Evolutionary conservation across 2,329 filamentous ascomycete genomes (phyloP).

Genomic region (Sporothrix schenckii): DNA sequence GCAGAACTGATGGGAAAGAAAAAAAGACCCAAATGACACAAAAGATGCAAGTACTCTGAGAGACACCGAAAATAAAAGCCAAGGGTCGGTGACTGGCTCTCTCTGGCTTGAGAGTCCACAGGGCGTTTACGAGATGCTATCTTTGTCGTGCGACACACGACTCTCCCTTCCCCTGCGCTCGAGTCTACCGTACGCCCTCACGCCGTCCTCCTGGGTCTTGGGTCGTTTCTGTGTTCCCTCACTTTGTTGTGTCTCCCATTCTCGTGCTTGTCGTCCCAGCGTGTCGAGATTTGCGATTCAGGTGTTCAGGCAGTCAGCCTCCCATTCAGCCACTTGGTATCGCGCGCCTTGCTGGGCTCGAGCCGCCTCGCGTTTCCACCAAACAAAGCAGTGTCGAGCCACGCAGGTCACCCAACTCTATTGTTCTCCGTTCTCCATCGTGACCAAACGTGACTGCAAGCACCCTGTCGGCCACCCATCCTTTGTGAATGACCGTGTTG

Average conservation of each 20-base stretch:
- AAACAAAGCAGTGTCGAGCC: not conserved
- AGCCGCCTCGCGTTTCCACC: not conserved
- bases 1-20: not conserved
- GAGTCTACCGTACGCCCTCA: not conserved
- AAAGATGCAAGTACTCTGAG: not conserved
- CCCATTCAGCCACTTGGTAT: too few relatives aligned
- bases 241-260: not conserved
- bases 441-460: not conserved
- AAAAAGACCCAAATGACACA: not conserved
- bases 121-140: constrained; percentile 1
- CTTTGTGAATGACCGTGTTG: too few relatives aligned
- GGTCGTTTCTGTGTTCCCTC: constrained; percentile 19
- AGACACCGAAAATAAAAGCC: not conserved
- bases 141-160: not conserved
- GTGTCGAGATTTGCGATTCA: not conserved
- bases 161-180: too few relatives aligned
- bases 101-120: not conserved
- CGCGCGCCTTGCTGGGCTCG: not conserved
- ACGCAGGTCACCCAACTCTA: not conserved
- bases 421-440: not conserved
- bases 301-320: too few relatives aligned
- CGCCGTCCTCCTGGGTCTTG: constrained; percentile 15
- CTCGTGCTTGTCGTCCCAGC: constrained; percentile 17
- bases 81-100: constrained; percentile 3
- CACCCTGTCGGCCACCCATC: not conserved